A percentile compares a stretch with the other conserved stretches of the same genome.
phyloP scores from a whole-genome alignment of 2,329 filamentous ascomycete genomes.

The Metarhizium robertsii region DNA sequence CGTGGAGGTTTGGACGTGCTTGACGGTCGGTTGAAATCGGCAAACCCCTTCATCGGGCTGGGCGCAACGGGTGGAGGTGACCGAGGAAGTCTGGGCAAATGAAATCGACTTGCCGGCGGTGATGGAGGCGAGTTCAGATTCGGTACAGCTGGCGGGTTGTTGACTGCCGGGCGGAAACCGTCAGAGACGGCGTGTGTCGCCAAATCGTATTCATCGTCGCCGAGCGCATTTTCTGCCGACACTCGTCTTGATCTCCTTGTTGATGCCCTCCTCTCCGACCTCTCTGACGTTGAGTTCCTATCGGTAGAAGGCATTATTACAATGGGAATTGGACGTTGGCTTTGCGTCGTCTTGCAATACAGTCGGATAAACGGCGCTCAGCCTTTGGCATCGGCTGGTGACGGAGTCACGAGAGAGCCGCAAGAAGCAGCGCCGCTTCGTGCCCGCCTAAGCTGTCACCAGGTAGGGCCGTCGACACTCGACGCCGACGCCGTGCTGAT shows the following conservation, averaged over 20 bases:
- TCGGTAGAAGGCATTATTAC: slow-evolving; percentile 32
- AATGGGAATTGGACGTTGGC: not conserved
- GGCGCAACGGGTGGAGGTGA: slow-evolving; percentile 11
- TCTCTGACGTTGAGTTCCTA: slow-evolving; percentile 30
- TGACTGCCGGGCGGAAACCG: slow-evolving; percentile 33
- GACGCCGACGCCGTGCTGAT: not conserved
- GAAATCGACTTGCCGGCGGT: slow-evolving; percentile 4
- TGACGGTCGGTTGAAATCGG: slow-evolving; percentile 32
- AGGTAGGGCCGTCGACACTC: not conserved
- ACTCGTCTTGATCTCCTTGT: slow-evolving; percentile 30
- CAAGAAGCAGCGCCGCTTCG: not conserved
- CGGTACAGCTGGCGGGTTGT: not conserved
- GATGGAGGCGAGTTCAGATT: slow-evolving; percentile 13
- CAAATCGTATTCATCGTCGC: slow-evolving; percentile 38
- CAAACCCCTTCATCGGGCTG: slow-evolving; percentile 13
- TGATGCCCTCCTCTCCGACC: slow-evolving; percentile 34
- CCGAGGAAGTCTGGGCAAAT: slow-evolving; percentile 7
- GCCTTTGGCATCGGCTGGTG: not conserved
- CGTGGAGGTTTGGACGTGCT: slow-evolving; percentile 47
- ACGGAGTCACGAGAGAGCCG: not conserved
- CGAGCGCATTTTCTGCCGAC: slow-evolving; percentile 18
- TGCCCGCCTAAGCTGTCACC: not conserved
- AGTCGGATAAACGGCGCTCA: not conserved
- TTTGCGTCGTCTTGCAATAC: not conserved
- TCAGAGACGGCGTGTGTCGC: slow-evolving; percentile 42